Base-by-base conservation (phyloP, 768 basidiomycete species). In the Crassisporium funariophilum region DNA sequence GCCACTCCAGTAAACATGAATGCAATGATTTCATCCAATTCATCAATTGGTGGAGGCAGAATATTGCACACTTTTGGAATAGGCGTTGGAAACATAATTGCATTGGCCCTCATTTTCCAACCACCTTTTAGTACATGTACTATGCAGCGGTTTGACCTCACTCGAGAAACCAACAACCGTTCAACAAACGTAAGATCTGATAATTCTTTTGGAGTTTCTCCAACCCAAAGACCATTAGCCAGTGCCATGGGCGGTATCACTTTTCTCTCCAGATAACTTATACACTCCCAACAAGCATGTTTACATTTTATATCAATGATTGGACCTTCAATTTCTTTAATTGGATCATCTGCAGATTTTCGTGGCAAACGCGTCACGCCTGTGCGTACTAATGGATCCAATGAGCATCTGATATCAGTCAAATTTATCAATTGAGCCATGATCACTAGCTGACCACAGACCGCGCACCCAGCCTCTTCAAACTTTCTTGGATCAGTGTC, bases 171-270 rank as follows among this genome's bases (percentile, higher is more conserved):
- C 19, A 59, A 27, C 7, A 55, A 29, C 21, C 65, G 58, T 46
- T 75, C 72, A 0, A 56, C 53, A 39, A 61, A 69, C 3, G 34
- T 61, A 1, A 74, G 47, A 2, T 49, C 35, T 24, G 56, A 21
- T 1, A 75, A 38, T 9, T 52, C 57, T 4, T 23, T 7, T 2
- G 68, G 72, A 1, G 71, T 59, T 2, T 61, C 40, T 0, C 73
- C 72, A 0, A 75, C 7, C 70, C 70, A 72, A 1, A 69, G 33
- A 2, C 65, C 62, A 54, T 68, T 70, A 0, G 68, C 67, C 4
- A 73, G 41, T 0, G 68, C 55, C 38, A 52, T 31, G 1, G 44
- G 25, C 3, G 70, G 68, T 3, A 56, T 41, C 25, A 41, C 56
- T 4, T 48, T 47, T 15, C 49, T 54, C 4, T 34, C 1, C 1